Evolutionary conservation across 164 flowering plant species (phyloP), one percentile per base, ranked within the genome.

Genomic region (Buxus sempervirens): DNA sequence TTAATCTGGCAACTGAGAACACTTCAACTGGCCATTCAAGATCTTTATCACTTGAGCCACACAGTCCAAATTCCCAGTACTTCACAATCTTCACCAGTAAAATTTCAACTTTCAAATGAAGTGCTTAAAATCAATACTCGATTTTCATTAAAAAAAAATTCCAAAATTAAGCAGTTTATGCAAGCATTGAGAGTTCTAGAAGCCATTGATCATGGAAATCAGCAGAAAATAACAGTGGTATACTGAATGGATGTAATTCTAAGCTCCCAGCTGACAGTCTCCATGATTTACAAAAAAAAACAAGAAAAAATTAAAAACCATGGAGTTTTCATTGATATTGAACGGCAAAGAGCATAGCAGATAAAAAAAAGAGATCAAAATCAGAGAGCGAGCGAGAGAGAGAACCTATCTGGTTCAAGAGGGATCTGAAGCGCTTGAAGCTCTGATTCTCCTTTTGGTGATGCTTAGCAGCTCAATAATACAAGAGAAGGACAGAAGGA

Each of bases 381-480:
- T 5, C 7, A 18, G 60, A 60, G 28, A 45, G 0, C 18, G 24
- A 63, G 9, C 38, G 67, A 56, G 59, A 58, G 60, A 58, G 49
- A 58, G 19, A 64, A 48, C 13, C 45, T 65, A 70, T 66, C 64
- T 56, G 60, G 63, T 20, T 21, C 19, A 65, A 65, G 62, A 36
- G 36, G 13, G 63, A 61, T 70, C 68, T 42, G 65, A n/a, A 19
- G 63, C 25, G 54, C 25, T 54, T 32, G 64, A 27, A 32, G 61
- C 45, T 48, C 48, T 60, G 64, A 13, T 21, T 12, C 16, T 14
- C 13, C 38, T 28, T 10, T 24, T 66, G 28, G 36, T 49, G 18
- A 28, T 58, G 26, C 23, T 41, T 42, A 25, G 55, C 41, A 51
- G 65, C 53, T 51, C 59, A 53, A 19, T 60, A 27, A 49, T 23